Evolutionary conservation across 176 grass and related monocot genomes (phyloP).

Genomic region (Dactylis glomerata): DNA sequence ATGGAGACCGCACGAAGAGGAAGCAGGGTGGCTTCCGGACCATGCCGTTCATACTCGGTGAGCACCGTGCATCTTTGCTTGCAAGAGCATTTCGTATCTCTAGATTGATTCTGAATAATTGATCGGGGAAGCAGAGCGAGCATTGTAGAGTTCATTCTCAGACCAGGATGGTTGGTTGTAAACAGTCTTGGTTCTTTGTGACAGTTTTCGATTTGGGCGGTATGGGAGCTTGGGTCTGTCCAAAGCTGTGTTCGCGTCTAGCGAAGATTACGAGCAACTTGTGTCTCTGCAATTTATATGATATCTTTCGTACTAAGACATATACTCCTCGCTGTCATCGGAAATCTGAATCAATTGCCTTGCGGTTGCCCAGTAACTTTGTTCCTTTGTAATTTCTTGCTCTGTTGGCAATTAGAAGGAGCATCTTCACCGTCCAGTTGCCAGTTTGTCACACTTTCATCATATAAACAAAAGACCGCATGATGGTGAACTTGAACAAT

Average conservation of each 20-base stretch:
- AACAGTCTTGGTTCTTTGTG: no score
- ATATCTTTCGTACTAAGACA: not conserved
- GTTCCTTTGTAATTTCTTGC: not conserved
- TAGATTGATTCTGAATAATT: not conserved
- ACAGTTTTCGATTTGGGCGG: not conserved
- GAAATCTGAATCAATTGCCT: conserved; percentile 1
- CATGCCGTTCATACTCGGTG: conserved; percentile 77
- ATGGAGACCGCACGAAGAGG: conserved; percentile 26
- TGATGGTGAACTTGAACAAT: not conserved
- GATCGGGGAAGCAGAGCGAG: not conserved
- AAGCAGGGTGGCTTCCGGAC: conserved; percentile 73
- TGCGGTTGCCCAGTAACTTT: not conserved
- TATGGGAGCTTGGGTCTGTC: not conserved
- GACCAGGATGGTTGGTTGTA: not conserved
- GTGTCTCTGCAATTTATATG: not conserved
- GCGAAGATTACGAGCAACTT: not conserved
- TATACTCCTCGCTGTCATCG: not conserved
- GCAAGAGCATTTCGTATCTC: not conserved
- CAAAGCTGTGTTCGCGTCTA: not conserved
- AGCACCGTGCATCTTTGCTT: not conserved
- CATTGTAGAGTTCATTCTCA: not conserved
- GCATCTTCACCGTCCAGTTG: not conserved
- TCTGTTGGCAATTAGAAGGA: not conserved
- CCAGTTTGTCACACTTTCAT: not conserved
- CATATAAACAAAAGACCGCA: not conserved